Percentiles rank a stretch among this genome's conserved stretches.
phyloP scores from a whole-genome alignment of 352 stramenopile genomes.

The Phytophthora vignae region DNA sequence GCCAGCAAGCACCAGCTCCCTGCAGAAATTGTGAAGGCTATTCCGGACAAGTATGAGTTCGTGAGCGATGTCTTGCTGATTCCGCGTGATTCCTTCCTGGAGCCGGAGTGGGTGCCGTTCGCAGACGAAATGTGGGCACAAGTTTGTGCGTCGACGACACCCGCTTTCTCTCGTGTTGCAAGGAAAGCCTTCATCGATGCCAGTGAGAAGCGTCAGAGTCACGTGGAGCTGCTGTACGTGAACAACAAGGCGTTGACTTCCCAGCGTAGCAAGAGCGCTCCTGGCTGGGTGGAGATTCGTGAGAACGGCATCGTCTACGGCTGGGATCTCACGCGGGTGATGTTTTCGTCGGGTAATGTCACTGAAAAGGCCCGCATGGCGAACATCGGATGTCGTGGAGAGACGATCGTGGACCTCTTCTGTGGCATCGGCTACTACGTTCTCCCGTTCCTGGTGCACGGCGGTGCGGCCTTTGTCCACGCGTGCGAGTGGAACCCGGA shows the following conservation, averaged over 20 bases:
- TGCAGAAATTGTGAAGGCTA: conserved; percentile 36
- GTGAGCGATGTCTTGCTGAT: conserved; percentile 79
- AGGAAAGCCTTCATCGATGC: conserved; percentile 84
- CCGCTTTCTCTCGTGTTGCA: conserved; percentile 73
- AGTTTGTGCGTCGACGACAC: conserved; percentile 62
- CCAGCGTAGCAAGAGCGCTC: conserved; percentile 37
- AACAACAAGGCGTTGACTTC: conserved; percentile 52
- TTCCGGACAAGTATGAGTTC: conserved; percentile 84
- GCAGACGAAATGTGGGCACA: conserved; percentile 69
- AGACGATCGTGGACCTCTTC: conserved; percentile 97
- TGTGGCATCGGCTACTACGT: conserved; percentile 99
- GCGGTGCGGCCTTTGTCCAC: conserved; percentile 89
- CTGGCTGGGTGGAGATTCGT: conserved; percentile 86
- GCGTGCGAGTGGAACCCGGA: conserved; percentile 97
- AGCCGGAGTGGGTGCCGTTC: conserved; percentile 63
- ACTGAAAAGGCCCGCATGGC: conserved; percentile 97
- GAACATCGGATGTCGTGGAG: conserved; percentile 77
- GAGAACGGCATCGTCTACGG: conserved; percentile 96
- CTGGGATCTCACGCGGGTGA: conserved; percentile 96
- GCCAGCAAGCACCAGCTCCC: conserved; percentile 58
- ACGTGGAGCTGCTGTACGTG: conserved; percentile 74
- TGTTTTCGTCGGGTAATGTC: conserved; percentile 98
- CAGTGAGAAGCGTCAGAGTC: conserved; percentile 84
- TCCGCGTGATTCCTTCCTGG: conserved; percentile 67
- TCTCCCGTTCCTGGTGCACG: conserved; percentile 94